Percentiles rank a stretch among this genome's conserved stretches.
These are phyloP conservation scores for Aspergillus caelatus DNA, from an alignment of 2,329 filamentous ascomycete genomes.

Conservation along the genomic window DNA sequence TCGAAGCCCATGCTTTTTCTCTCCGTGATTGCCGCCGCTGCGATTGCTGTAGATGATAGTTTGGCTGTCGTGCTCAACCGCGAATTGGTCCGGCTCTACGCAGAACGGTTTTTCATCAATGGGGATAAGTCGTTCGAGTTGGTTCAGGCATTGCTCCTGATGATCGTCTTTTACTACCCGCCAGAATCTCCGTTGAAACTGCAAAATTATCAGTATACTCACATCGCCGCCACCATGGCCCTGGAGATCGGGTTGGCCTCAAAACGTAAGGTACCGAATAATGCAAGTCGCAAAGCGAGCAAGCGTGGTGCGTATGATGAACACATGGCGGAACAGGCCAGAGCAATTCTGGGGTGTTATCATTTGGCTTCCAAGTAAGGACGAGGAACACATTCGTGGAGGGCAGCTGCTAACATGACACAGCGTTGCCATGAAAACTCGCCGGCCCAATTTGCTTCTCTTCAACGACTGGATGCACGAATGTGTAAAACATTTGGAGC, in stretches of 20 bases:
- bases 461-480: constrained; percentile 42
- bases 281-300: constrained; percentile 15
- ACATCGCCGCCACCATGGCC: constrained; percentile 56
- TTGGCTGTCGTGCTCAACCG: constrained; percentile 50
- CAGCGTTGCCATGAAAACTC: constrained; percentile 41
- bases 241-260: constrained; percentile 46
- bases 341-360: constrained; percentile 37
- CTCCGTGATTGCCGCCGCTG: constrained; percentile 68
- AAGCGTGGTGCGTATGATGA: constrained; percentile 27
- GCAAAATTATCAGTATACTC: constrained; percentile 56
- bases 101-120: constrained; percentile 51
- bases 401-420: constrained; percentile 10
- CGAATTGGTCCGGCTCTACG: constrained; percentile 53
- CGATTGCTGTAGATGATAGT: constrained; percentile 55
- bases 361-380: constrained; percentile 37
- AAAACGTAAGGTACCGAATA: constrained; percentile 30
- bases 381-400: neutral
- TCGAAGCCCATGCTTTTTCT: constrained; percentile 68
- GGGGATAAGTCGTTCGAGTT: constrained; percentile 57
- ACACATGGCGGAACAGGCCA: constrained; percentile 37
- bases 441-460: constrained; percentile 37
- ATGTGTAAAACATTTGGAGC: constrained; percentile 33
- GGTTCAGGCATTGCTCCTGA: constrained; percentile 53
- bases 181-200: constrained; percentile 51
- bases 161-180: constrained; percentile 55